These are phyloP conservation scores for Cenococcum geophilum DNA, from an alignment of 495 filamentous ascomycete species.

Conservation along the genomic window DNA sequence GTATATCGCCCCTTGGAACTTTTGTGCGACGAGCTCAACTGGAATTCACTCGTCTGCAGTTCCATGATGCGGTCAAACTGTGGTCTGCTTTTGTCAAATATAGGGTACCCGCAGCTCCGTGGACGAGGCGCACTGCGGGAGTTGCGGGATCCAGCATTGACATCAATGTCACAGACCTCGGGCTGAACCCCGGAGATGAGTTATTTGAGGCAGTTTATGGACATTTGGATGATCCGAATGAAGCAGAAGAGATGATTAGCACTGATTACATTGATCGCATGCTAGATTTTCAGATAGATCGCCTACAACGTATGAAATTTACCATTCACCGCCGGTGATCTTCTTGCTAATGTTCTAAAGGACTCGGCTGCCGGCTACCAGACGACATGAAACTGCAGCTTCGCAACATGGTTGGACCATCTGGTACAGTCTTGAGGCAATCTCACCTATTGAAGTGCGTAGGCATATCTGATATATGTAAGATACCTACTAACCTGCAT, in stretches of 20 bases:
- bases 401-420: slow-evolving; percentile 57
- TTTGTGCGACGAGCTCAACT: slow-evolving; percentile 71
- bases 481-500: slow-evolving; percentile 5
- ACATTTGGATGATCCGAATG: slow-evolving; percentile 45
- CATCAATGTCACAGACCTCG: slow-evolving; percentile 50
- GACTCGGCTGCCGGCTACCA: slow-evolving; percentile 63
- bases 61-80: slow-evolving; percentile 65
- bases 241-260: slow-evolving; percentile 46
- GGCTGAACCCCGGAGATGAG: slow-evolving; percentile 19
- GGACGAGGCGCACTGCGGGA: slow-evolving; percentile 61
- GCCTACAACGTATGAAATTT: slow-evolving; percentile 66
- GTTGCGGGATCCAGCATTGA: slow-evolving; percentile 62
- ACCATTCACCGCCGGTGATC: background rate
- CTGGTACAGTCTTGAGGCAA: slow-evolving; percentile 61
- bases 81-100: slow-evolving; percentile 79
- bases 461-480: slow-evolving; percentile 4
- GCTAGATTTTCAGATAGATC: slow-evolving; percentile 79
- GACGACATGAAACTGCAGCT: slow-evolving; percentile 61
- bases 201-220: slow-evolving; percentile 50
- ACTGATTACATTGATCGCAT: slow-evolving; percentile 78
- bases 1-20: slow-evolving; percentile 74
- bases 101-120: slow-evolving; percentile 67
- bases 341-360: slow-evolving; percentile 33
- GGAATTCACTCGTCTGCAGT: slow-evolving; percentile 75
- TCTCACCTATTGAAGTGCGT: slow-evolving; percentile 68